Evolutionary conservation across 371 early-diverging fungal species (phyloP).

Genomic region (Amoeboaphelidium protococcarum): DNA sequence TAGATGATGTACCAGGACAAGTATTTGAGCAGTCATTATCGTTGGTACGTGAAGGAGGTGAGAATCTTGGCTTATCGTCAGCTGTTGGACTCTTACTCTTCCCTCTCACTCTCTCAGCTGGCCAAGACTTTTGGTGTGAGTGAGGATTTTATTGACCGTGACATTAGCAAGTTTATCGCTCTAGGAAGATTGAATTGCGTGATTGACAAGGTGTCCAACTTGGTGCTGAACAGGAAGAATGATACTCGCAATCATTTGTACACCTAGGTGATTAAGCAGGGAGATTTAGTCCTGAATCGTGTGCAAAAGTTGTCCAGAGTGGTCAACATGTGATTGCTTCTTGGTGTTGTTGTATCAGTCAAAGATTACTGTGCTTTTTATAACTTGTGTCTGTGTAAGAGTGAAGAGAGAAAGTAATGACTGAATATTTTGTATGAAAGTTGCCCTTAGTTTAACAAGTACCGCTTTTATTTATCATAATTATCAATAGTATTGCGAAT

Average conservation of each 20-base stretch:
- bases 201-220: conserved; percentile 94
- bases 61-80: conserved; percentile 91
- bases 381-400: no score
- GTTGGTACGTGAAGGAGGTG: conserved; percentile 90
- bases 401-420: no score
- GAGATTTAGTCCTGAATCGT: conserved; percentile 76
- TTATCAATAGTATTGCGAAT: no score
- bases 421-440: no score
- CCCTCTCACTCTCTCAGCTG: conserved; percentile 82
- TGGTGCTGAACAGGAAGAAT: conserved; percentile 86
- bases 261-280: conserved; percentile 80
- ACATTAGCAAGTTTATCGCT: conserved; percentile 83
- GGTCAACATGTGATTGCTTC: not conserved
- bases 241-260: conserved; percentile 91
- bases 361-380: no score
- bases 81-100: conserved; percentile 86
- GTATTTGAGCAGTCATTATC: conserved; percentile 51
- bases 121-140: conserved; percentile 89
- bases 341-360: no score
- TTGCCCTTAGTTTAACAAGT: no score
- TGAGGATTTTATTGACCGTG: conserved; percentile 80
- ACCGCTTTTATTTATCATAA: no score
- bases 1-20: conserved; percentile 30
- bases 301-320: conserved; percentile 54
- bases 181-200: conserved; percentile 90